Evolutionary conservation across 768 basidiomycete species (phyloP).

Genomic region (Russula ochroleuca): DNA sequence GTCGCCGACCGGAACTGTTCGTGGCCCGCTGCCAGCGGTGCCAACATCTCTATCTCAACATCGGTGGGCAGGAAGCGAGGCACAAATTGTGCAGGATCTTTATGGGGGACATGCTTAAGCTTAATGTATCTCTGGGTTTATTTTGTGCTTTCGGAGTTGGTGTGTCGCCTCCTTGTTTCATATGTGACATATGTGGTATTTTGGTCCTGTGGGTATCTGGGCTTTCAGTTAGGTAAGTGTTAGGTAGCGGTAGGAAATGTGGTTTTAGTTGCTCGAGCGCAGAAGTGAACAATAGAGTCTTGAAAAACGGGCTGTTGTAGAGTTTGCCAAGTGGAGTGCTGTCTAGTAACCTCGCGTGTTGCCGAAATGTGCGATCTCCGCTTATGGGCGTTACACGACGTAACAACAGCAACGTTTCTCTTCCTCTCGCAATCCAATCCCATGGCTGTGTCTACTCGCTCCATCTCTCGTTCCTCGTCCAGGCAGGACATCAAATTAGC

Average conservation of each 20-base stretch:
- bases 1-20: background rate
- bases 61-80: conserved; percentile 15
- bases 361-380: conserved; percentile 6
- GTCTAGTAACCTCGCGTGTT: conserved; percentile 1
- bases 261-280: too few species aligned
- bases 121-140: background rate
- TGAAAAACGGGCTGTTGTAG: too few species aligned
- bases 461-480: conserved; percentile 27
- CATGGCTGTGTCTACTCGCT: conserved; percentile 23
- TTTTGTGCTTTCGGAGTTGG: background rate
- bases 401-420: background rate
- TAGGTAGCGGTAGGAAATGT: too few species aligned
- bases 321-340: too few species aligned
- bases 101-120: conserved; percentile 11
- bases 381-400: background rate
- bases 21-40: conserved; percentile 12
- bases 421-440: background rate
- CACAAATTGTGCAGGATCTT: conserved; percentile 20
- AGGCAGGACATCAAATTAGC: conserved; percentile 23
- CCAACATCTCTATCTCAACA: background rate
- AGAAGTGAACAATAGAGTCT: too few species aligned
- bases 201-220: too few species aligned
- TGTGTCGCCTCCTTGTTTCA: too few species aligned
- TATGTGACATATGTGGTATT: too few species aligned
- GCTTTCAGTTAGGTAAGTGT: too few species aligned